Percentiles rank a stretch among this genome's conserved stretches.
phyloP scores from a whole-genome alignment of 345 rosid species.

The Eucalyptus dawsonii region DNA sequence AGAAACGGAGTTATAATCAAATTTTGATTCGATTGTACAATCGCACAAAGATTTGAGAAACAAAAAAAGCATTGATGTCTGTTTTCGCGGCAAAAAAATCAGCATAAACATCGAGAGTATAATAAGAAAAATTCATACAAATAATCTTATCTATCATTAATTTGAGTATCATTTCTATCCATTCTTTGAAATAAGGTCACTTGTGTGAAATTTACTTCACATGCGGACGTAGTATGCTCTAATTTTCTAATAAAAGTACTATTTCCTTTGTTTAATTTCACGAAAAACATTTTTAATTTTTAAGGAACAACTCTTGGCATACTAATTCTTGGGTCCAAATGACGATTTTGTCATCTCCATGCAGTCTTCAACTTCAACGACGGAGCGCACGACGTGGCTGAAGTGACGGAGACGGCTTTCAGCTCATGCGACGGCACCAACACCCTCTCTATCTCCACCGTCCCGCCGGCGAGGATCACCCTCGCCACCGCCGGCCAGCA shows the following conservation, averaged over 20 bases:
- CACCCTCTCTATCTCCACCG: not conserved
- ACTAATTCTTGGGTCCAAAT: not conserved
- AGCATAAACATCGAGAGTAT: too few relatives aligned
- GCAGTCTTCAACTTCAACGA: conserved; percentile 33
- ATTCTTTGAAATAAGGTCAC: too few relatives aligned
- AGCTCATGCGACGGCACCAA: conserved; percentile 11
- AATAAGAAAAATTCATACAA: not conserved
- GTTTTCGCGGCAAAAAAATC: rapidly evolving
- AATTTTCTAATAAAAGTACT: not conserved
- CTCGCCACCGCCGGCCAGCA: conserved; percentile 29
- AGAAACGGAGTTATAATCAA: too few relatives aligned
- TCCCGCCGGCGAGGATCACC: conserved; percentile 15
- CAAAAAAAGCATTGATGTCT: too few relatives aligned
- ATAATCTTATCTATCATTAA: too few relatives aligned
- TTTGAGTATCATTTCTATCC: too few relatives aligned
- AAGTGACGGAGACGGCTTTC: conserved; percentile 18
- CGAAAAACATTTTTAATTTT: not conserved
- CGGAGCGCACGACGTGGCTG: conserved; percentile 37
- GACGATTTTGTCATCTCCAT: not conserved
- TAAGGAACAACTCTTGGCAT: not conserved
- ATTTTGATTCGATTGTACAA: too few relatives aligned
- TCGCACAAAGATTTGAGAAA: rapidly evolving
- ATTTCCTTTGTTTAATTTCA: not conserved
- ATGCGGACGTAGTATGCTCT: not conserved
- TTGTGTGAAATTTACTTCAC: too few relatives aligned